These are phyloP conservation scores for Allomyces macrogynus DNA, from an alignment of 192 early-diverging fungal species.

Conservation along the genomic window DNA sequence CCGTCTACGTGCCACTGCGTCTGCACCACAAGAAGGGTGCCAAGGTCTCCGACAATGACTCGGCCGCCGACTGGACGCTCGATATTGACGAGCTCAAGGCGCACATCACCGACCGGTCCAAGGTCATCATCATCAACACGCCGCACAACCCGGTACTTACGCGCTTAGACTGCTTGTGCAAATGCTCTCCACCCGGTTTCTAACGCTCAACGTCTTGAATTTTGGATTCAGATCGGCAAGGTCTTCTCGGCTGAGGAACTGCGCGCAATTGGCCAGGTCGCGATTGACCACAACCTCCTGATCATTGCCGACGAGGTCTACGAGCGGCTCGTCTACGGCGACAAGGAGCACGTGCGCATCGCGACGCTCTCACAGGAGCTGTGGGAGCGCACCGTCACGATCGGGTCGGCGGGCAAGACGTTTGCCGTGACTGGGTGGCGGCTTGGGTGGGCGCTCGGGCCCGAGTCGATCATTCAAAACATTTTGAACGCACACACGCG, in stretches of 20 bases:
- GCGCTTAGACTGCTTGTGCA: slow-evolving; percentile 1
- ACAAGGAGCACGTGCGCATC: slow-evolving; percentile 41
- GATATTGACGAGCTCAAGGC: slow-evolving; percentile 58
- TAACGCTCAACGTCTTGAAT: neutral
- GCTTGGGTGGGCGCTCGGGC: slow-evolving; percentile 77
- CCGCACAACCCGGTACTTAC: slow-evolving; percentile 67
- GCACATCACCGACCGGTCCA: slow-evolving; percentile 53
- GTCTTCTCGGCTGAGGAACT: slow-evolving; percentile 60
- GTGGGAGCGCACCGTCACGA: slow-evolving; percentile 84
- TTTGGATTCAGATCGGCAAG: slow-evolving; percentile 33
- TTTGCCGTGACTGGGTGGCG: slow-evolving; percentile 95
- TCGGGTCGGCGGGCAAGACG: slow-evolving; percentile 80
- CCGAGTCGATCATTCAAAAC: slow-evolving; percentile 43
- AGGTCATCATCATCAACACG: slow-evolving; percentile 82
- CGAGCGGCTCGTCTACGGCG: slow-evolving; percentile 74
- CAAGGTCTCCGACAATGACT: slow-evolving; percentile 22
- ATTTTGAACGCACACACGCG: slow-evolving; percentile 62
- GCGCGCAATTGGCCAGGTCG: slow-evolving; percentile 48
- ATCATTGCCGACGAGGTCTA: slow-evolving; percentile 87
- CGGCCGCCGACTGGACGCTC: slow-evolving; percentile 68
- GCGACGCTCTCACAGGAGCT: slow-evolving; percentile 58
- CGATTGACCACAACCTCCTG: slow-evolving; percentile 60
- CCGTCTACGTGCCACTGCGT: slow-evolving; percentile 66
- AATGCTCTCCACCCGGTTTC: neutral
- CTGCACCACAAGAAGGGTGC: slow-evolving; percentile 22